phyloP scores from a whole-genome alignment of 2,329 filamentous ascomycete species.

The Botrytis porri region DNA sequence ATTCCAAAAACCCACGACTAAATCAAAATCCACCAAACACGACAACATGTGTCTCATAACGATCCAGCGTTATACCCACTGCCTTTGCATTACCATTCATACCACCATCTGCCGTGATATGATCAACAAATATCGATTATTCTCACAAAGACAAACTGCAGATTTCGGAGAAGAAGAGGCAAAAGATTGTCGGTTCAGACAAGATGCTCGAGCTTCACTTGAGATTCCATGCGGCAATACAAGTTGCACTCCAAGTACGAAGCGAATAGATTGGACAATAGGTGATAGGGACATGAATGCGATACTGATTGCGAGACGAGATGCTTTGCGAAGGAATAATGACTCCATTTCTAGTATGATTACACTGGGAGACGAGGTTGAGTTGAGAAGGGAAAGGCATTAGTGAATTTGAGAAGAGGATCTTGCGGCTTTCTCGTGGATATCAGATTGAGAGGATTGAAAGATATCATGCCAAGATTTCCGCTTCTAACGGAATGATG shows the following conservation, averaged over 20 bases:
- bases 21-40: background rate
- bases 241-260: background rate
- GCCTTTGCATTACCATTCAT: background rate
- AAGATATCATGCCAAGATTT: background rate
- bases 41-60: constrained; percentile 9
- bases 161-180: background rate
- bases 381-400: background rate
- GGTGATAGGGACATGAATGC: constrained; percentile 1
- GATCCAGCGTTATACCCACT: background rate
- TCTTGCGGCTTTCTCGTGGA: background rate
- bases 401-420: background rate
- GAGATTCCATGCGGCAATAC: background rate
- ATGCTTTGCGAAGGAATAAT: background rate
- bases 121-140: background rate
- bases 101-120: background rate
- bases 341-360: background rate
- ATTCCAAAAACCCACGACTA: background rate
- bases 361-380: background rate
- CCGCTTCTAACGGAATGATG: background rate
- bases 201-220: background rate
- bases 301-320: background rate
- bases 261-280: constrained; percentile 5
- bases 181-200: background rate
- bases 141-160: background rate
- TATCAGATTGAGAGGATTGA: background rate